Conservation (phyloP, 23 red algal genomes). For the Chondrus crispus region DNA sequence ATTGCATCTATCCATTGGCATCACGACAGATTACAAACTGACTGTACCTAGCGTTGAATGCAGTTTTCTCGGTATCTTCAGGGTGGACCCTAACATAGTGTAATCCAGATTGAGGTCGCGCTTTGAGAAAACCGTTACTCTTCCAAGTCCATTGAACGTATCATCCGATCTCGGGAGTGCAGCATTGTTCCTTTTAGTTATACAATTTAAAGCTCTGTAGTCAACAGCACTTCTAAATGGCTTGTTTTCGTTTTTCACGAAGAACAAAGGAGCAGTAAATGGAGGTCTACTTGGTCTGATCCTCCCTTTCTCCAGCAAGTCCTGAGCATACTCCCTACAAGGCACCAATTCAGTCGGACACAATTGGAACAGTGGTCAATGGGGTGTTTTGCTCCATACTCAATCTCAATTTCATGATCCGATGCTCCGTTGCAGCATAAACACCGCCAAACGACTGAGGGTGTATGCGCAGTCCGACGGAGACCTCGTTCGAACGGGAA, state of each 20-base stretch:
- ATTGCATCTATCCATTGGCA: not conserved
- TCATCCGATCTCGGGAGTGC: conserved; percentile 1
- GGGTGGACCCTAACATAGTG: not conserved
- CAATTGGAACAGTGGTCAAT: not conserved
- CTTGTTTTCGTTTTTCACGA: not conserved
- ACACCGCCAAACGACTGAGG: no score
- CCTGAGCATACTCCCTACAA: not conserved
- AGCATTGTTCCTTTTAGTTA: conserved; percentile 13
- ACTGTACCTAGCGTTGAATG: conserved; percentile 21
- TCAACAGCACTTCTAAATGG: not conserved
- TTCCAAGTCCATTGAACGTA: not conserved
- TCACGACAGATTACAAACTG: not conserved
- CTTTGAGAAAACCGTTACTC: conserved; percentile 1
- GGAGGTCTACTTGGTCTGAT: not conserved
- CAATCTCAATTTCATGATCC: not conserved
- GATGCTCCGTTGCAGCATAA: no score
- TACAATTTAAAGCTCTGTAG: conserved; percentile 2
- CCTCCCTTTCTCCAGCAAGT: not conserved
- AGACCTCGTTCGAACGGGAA: no score
- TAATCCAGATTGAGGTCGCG: not conserved
- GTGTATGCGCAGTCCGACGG: no score
- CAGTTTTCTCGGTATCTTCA: conserved; percentile 3
- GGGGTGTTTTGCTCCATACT: not conserved
- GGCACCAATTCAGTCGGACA: not conserved
- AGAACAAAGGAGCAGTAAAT: not conserved